These are phyloP conservation scores for Cyphellophora attinorum DNA, from an alignment of 2,329 filamentous ascomycete genomes.

Conservation along the genomic window DNA sequence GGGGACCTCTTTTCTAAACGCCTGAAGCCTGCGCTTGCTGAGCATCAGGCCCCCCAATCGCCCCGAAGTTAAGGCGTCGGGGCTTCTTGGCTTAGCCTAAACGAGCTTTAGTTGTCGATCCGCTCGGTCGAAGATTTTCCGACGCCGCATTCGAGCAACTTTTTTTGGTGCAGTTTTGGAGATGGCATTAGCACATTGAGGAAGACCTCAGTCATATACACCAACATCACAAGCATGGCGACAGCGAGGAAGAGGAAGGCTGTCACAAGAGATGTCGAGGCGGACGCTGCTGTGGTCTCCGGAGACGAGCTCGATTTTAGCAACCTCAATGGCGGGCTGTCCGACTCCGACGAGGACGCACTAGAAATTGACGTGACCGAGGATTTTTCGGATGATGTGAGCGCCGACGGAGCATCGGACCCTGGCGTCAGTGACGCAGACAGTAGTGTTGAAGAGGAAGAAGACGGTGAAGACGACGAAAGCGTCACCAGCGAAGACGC, in stretches of 20 bases:
- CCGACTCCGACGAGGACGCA: conserved; percentile 28
- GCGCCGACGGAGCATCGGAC: conserved; percentile 51
- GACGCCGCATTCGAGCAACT: too few species aligned
- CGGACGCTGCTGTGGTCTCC: conserved; percentile 41
- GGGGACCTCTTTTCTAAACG: too few species aligned
- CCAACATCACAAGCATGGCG: conserved; percentile 8
- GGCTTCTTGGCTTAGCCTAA: too few species aligned
- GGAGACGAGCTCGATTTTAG: conserved; percentile 49
- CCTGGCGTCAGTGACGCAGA: conserved; percentile 37
- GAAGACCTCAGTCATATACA: too few species aligned
- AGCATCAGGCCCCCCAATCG: too few species aligned
- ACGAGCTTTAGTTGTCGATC: too few species aligned
- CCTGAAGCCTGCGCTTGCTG: too few species aligned
- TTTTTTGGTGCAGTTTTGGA: too few species aligned
- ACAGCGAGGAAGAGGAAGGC: conserved; percentile 55
- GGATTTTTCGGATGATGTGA: conserved; percentile 40
- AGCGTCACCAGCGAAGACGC: neutral
- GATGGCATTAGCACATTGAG: too few species aligned
- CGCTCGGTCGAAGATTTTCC: too few species aligned
- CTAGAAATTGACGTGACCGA: conserved; percentile 36
- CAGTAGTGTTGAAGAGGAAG: conserved; percentile 31
- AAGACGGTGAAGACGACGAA: conserved; percentile 25
- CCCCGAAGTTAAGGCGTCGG: too few species aligned
- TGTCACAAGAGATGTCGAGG: conserved; percentile 43
- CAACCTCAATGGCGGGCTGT: conserved; percentile 32